Percentiles rank a stretch among this genome's conserved stretches.
phyloP scores from a whole-genome alignment of 345 rosid genomes.

The Anacardium occidentale region DNA sequence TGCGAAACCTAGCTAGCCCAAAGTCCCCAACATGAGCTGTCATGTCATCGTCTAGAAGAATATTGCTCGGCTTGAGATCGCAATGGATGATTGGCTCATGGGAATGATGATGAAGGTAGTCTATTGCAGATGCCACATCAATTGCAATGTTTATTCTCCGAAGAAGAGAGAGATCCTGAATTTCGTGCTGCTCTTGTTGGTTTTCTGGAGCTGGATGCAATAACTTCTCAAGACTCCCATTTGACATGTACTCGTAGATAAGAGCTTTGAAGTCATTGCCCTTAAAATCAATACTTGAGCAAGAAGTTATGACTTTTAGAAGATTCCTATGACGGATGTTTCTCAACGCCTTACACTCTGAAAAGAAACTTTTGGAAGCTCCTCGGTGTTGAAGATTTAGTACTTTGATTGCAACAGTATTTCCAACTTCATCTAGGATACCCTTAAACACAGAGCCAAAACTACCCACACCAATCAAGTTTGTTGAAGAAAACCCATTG shows the following conservation, averaged over 20 bases:
- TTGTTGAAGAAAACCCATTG: conserved; percentile 11
- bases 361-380: conserved; percentile 25
- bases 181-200: not conserved
- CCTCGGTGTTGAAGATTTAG: not conserved
- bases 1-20: conserved; percentile 16
- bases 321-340: conserved; percentile 8
- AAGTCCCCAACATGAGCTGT: conserved; percentile 26
- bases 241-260: conserved; percentile 20
- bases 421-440: not conserved
- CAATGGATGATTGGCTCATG: conserved; percentile 9
- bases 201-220: not conserved
- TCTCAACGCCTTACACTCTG: conserved; percentile 17
- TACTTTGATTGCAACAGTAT: conserved; percentile 2
- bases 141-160: conserved; percentile 14
- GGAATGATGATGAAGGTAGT: conserved; percentile 7
- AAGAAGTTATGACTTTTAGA: not conserved
- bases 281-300: conserved; percentile 15
- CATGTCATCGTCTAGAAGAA: conserved; percentile 20
- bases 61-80: conserved; percentile 20
- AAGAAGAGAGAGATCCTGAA: not conserved
- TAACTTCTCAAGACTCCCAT: conserved; percentile 10
- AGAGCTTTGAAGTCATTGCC: conserved; percentile 26
- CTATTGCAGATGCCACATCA: conserved; percentile 5
- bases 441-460: not conserved
- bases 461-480: not conserved